These are phyloP conservation scores for Centella asiatica DNA, from an alignment of 129 eudicot genomes.

Conservation along the genomic window DNA sequence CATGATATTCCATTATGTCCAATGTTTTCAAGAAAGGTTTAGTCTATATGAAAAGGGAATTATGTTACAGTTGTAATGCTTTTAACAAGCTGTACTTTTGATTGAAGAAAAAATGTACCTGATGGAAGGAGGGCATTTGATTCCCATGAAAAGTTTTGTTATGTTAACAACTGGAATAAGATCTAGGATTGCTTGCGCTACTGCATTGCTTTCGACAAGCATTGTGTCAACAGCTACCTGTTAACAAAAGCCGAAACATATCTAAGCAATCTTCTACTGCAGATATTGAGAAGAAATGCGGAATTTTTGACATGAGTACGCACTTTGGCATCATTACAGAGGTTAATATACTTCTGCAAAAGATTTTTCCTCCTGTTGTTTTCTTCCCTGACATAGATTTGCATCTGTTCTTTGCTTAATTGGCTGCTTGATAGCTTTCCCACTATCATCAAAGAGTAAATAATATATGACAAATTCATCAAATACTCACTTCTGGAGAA, in stretches of 20 bases:
- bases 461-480: not conserved
- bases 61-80: not conserved
- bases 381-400: conserved; percentile 66
- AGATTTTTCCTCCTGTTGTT: conserved; percentile 61
- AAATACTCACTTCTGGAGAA: not conserved
- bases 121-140: conserved; percentile 42
- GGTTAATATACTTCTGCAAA: conserved; percentile 65
- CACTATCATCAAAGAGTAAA: conserved; percentile 26
- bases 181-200: conserved; percentile 70
- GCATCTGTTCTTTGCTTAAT: conserved; percentile 61
- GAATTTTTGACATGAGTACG: conserved; percentile 2
- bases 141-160: conserved; percentile 68
- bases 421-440: conserved; percentile 89
- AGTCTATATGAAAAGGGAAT: not conserved
- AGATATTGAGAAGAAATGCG: too few species aligned
- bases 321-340: conserved; percentile 71
- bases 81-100: too few species aligned
- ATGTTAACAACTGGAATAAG: conserved; percentile 63
- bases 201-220: conserved; percentile 76
- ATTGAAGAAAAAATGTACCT: conserved; percentile 30
- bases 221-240: conserved; percentile 75
- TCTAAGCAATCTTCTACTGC: not conserved
- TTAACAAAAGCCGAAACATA: not conserved
- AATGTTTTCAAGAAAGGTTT: not conserved
- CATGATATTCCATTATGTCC: not conserved